Conservation (phyloP, 345 rosid species). For the Brassica incana region DNA sequence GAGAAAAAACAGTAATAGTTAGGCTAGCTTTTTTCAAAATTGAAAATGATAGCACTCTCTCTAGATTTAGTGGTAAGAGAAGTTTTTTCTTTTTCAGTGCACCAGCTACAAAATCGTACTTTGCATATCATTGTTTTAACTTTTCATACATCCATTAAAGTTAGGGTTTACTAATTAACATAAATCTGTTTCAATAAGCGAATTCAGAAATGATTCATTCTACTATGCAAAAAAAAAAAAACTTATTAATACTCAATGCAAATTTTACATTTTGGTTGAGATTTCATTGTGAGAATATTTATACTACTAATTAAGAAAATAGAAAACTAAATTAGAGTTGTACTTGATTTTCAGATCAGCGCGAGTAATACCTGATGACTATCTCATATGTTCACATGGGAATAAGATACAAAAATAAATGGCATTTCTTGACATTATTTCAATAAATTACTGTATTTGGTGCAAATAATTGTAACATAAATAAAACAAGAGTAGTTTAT, state of each 20-base stretch:
- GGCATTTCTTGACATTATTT: background rate
- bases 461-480: constrained; percentile 25
- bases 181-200: background rate
- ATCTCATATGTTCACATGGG: constrained; percentile 34
- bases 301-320: background rate
- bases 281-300: background rate
- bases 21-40: constrained; percentile 31
- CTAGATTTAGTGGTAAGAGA: constrained; percentile 28
- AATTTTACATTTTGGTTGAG: background rate
- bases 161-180: background rate
- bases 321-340: background rate
- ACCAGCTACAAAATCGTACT: constrained; percentile 35
- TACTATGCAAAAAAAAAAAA: background rate
- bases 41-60: constrained; percentile 34
- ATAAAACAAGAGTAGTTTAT: constrained; percentile 14
- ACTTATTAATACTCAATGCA: background rate
- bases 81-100: constrained; percentile 45
- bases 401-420: constrained; percentile 29
- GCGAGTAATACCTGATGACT: constrained; percentile 8
- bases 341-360: constrained; percentile 10
- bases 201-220: background rate
- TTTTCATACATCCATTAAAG: constrained; percentile 27
- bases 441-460: constrained; percentile 18
- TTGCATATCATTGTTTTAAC: constrained; percentile 33
- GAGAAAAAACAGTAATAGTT: constrained; percentile 30